Percentiles rank a stretch among this genome's conserved stretches.
Evolutionary conservation across 805 yeast genomes (phyloP).

Genomic region (Zygotorulaspora florentina): DNA sequence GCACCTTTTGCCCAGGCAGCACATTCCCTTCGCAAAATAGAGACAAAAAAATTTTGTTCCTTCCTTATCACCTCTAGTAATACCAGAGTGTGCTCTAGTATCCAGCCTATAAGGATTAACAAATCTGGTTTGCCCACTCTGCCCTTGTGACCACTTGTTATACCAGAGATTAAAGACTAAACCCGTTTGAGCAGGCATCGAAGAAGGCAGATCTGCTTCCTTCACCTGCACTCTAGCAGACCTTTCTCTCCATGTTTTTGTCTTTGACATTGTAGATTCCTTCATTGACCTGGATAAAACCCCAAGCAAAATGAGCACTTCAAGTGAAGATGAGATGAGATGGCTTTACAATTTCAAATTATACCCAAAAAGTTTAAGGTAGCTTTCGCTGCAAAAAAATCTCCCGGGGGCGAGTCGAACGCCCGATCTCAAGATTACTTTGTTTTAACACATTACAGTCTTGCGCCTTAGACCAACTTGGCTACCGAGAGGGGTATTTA

Average conservation of each 20-base stretch:
- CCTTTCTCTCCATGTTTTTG: conserved; percentile 27
- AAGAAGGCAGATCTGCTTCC: conserved; percentile 49
- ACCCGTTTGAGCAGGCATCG: conserved; percentile 76
- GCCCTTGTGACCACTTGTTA: conserved; percentile 69
- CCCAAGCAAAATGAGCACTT: neutral
- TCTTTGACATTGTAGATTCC: neutral
- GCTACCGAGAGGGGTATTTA: conserved; percentile 32
- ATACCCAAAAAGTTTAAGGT: no score
- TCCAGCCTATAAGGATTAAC: conserved; percentile 59
- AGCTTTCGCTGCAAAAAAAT: no score
- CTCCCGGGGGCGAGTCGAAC: conserved; percentile 52
- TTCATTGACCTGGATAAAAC: neutral
- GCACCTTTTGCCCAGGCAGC: conserved; percentile 74
- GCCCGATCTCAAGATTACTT: conserved; percentile 46
- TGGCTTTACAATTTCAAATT: neutral
- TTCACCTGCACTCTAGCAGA: conserved; percentile 76
- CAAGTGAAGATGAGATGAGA: conserved; percentile 6
- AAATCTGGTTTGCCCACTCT: conserved; percentile 38
- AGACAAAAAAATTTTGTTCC: conserved; percentile 57
- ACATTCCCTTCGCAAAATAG: conserved; percentile 85
- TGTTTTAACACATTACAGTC: conserved; percentile 31
- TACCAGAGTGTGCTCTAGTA: conserved; percentile 63
- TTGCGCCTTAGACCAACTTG: conserved; percentile 38
- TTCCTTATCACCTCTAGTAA: conserved; percentile 60
- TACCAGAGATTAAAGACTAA: conserved; percentile 84